A percentile compares a stretch with the other conserved stretches of the same genome.
These are phyloP conservation scores for Endothia cerciana DNA, from an alignment of 2,329 filamentous ascomycete genomes.

Conservation along the genomic window DNA sequence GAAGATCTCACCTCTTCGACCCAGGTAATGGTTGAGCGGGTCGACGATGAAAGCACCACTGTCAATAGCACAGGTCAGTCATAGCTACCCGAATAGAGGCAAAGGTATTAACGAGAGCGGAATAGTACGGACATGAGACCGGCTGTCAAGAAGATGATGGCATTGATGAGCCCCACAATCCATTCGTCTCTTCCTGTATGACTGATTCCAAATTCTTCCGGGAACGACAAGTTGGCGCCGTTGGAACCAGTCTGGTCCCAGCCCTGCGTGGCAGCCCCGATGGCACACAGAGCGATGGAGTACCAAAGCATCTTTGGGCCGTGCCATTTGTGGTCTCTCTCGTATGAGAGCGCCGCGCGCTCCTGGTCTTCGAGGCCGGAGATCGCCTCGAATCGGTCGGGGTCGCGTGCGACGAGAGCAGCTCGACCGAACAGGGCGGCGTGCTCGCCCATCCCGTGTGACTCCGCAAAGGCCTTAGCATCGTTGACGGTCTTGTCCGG, in stretches of 20 bases:
- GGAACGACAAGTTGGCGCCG: slow-evolving; percentile 64
- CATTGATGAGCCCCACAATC: slow-evolving; percentile 70
- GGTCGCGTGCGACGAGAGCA: slow-evolving; percentile 75
- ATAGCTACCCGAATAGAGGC: background rate
- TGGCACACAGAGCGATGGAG: slow-evolving; percentile 61
- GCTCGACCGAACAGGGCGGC: slow-evolving; percentile 66
- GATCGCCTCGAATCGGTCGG: slow-evolving; percentile 63
- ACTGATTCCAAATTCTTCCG: slow-evolving; percentile 54
- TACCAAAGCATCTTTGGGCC: slow-evolving; percentile 65
- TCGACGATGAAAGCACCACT: slow-evolving; percentile 56
- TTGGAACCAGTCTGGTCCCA: slow-evolving; percentile 43
- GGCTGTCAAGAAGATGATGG: slow-evolving; percentile 53
- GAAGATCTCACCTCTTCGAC: slow-evolving; percentile 68
- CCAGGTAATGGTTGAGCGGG: slow-evolving; percentile 49
- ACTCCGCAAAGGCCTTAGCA: slow-evolving; percentile 64
- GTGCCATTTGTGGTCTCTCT: slow-evolving; percentile 70
- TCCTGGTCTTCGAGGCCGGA: slow-evolving; percentile 50
- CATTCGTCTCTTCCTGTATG: slow-evolving; percentile 40
- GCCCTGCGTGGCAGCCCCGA: slow-evolving; percentile 59
- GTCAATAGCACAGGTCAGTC: background rate
- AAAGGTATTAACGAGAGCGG: slow-evolving; percentile 34
- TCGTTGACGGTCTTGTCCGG: slow-evolving; percentile 53
- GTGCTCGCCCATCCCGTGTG: slow-evolving; percentile 62
- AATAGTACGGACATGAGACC: slow-evolving; percentile 63
- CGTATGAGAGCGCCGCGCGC: slow-evolving; percentile 61